These are phyloP conservation scores for Fragaria nilgerrensis DNA, from an alignment of 306 rosid genomes.

Conservation along the genomic window DNA sequence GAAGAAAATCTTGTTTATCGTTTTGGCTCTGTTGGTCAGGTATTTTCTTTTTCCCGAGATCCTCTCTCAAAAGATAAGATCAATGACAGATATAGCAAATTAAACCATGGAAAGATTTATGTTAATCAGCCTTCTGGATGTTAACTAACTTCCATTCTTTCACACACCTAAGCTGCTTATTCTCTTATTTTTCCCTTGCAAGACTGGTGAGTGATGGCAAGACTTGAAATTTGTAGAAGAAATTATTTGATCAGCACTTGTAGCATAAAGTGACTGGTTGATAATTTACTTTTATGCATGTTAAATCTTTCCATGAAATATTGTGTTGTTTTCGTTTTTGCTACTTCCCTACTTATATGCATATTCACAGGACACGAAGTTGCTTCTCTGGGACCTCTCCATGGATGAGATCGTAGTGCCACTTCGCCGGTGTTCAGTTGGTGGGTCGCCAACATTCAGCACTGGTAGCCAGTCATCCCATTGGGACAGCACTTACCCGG, in stretches of 20 bases:
- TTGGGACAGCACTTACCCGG: conserved; percentile 71
- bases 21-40: conserved; percentile 99
- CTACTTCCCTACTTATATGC: background rate
- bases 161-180: conserved; percentile 7
- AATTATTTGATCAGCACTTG: background rate
- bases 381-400: conserved; percentile 93
- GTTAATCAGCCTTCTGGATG: background rate
- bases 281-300: background rate
- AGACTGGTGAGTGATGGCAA: background rate
- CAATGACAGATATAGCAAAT: too few relatives aligned
- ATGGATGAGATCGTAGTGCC: conserved; percentile 92
- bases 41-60: conserved; percentile 17
- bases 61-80: background rate
- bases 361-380: conserved; percentile 70
- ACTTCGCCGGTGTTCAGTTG: conserved; percentile 69
- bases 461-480: conserved; percentile 94
- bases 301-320: background rate
- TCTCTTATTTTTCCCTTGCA: background rate
- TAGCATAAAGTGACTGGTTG: background rate
- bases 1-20: conserved; percentile 81
- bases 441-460: conserved; percentile 92
- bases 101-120: background rate
- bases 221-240: background rate
- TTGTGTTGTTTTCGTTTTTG: background rate
- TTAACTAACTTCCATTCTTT: background rate